These are phyloP conservation scores for Tuber borchii DNA, from an alignment of 495 filamentous ascomycete genomes.

Conservation along the genomic window DNA sequence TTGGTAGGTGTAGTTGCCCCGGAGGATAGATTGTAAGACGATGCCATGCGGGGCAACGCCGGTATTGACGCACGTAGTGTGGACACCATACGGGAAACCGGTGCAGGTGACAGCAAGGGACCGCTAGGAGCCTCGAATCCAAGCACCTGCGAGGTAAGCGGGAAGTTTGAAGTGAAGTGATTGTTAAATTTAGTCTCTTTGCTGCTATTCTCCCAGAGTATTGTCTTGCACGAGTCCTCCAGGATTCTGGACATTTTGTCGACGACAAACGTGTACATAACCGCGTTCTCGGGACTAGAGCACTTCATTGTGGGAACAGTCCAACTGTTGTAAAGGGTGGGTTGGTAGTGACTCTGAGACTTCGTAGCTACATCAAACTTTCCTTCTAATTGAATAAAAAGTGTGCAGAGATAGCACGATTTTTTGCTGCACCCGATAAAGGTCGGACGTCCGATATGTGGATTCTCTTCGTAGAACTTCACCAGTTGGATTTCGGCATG, in stretches of 20 bases:
- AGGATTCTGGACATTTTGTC: slow-evolving; percentile 37
- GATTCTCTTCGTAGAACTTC: slow-evolving; percentile 41
- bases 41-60: neutral
- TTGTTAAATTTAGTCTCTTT: neutral
- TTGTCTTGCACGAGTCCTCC: slow-evolving; percentile 34
- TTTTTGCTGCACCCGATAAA: slow-evolving; percentile 42
- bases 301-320: slow-evolving; percentile 37
- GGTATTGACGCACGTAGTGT: neutral
- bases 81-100: neutral
- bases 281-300: slow-evolving; percentile 24
- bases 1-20: neutral
- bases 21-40: neutral
- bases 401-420: slow-evolving; percentile 36
- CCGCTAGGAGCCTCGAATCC: neutral
- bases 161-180: neutral
- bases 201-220: slow-evolving; percentile 28
- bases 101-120: neutral
- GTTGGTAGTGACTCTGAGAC: slow-evolving; percentile 15
- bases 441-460: slow-evolving; percentile 20
- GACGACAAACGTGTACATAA: slow-evolving; percentile 31
- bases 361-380: slow-evolving; percentile 36
- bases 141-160: neutral
- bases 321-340: slow-evolving; percentile 36
- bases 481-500: slow-evolving; percentile 42
- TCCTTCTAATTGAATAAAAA: slow-evolving; percentile 39